These are phyloP conservation scores for Verbascum thapsus DNA, from an alignment of 257 asterid species.

Conservation along the genomic window DNA sequence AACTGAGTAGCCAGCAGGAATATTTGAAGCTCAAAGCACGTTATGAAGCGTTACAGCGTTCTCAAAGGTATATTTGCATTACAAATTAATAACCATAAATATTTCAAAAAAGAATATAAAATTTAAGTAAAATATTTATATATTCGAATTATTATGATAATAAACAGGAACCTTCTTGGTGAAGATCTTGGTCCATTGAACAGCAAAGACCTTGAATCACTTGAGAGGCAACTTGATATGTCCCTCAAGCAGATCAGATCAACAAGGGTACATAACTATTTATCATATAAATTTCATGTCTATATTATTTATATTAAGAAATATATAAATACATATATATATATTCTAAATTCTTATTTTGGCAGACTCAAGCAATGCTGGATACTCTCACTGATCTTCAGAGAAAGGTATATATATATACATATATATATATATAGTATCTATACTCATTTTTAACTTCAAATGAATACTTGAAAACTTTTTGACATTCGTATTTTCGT, in stretches of 20 bases:
- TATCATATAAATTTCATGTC: too few species aligned
- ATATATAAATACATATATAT: too few species aligned
- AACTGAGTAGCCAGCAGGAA: constrained; percentile 98
- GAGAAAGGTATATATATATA: constrained; percentile 81
- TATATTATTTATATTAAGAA: too few species aligned
- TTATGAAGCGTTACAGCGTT: constrained; percentile 89
- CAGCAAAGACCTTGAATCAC: constrained; percentile 96
- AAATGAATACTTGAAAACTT: neutral
- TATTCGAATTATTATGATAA: neutral
- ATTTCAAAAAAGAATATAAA: neutral
- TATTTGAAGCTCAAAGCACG: constrained; percentile 94
- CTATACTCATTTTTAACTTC: neutral
- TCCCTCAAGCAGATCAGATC: constrained; percentile 96
- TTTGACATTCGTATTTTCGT: constrained; percentile 19
- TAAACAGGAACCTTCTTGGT: constrained; percentile 82
- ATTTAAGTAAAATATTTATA: too few species aligned
- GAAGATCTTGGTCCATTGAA: constrained; percentile 95
- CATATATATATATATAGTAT: too few species aligned
- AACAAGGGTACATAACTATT: constrained; percentile 58
- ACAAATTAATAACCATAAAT: neutral
- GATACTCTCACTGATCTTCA: constrained; percentile 92
- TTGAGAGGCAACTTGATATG: constrained; percentile 92
- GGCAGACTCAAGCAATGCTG: constrained; percentile 94
- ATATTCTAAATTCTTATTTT: constrained; percentile 6
- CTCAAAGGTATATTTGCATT: constrained; percentile 67